Evolutionary conservation across 768 basidiomycete genomes (phyloP).

Genomic region (Auricularia sp.): DNA sequence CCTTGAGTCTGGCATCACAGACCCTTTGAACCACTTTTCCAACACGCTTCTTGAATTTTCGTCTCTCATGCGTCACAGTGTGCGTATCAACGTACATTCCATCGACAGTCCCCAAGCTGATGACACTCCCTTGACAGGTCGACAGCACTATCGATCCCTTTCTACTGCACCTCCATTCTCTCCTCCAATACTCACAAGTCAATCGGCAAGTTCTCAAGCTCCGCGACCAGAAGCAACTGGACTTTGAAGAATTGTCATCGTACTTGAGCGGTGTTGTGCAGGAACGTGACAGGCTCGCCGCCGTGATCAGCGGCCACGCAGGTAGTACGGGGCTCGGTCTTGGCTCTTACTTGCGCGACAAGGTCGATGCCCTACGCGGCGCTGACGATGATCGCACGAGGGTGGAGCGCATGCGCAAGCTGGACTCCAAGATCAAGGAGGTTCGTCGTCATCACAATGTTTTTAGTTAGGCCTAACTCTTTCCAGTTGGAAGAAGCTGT

Average conservation of each 20-base stretch:
- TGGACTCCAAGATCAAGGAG: conserved; percentile 94
- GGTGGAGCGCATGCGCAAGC: conserved; percentile 86
- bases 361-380: conserved; percentile 84
- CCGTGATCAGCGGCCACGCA: conserved; percentile 80
- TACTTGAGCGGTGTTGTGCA: conserved; percentile 88
- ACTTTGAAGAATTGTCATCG: conserved; percentile 93
- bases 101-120: background rate
- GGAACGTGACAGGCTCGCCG: conserved; percentile 87
- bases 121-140: conserved; percentile 39
- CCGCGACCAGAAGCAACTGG: conserved; percentile 96
- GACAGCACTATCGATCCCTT: conserved; percentile 89
- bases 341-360: conserved; percentile 83
- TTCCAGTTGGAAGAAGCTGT: conserved; percentile 90
- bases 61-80: conserved; percentile 73
- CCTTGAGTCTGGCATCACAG: conserved; percentile 96
- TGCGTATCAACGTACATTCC: conserved; percentile 23
- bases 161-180: conserved; percentile 79
- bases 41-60: conserved; percentile 95
- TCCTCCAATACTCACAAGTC: conserved; percentile 87
- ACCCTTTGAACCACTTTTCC: conserved; percentile 93
- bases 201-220: conserved; percentile 91
- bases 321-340: conserved; percentile 77
- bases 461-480: background rate
- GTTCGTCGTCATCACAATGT: conserved; percentile 29
- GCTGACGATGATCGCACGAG: conserved; percentile 88